Percentiles rank a stretch among this genome's conserved stretches.
Evolutionary conservation across 257 asterid genomes (phyloP).

Genomic region (Lavandula angustifolia): DNA sequence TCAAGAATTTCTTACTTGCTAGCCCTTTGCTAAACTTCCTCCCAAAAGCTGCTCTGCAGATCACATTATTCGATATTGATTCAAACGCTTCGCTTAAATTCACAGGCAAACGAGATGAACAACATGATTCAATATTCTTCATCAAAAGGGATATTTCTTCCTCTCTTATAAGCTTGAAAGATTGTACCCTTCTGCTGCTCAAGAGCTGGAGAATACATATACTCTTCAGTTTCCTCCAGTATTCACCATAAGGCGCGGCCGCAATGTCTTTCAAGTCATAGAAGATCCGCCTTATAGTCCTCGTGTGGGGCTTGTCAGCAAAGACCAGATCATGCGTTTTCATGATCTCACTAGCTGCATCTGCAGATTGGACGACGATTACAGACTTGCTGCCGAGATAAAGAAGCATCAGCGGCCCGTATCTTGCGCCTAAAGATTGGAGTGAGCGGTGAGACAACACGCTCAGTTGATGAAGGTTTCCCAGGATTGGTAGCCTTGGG

Average conservation of each 20-base stretch:
- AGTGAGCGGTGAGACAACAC: slow-evolving; percentile 43
- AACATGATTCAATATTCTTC: slow-evolving; percentile 29
- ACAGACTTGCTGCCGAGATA: slow-evolving; percentile 48
- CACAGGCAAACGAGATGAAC: slow-evolving; percentile 15
- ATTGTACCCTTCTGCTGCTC: slow-evolving; percentile 47
- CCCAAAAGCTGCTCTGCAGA: slow-evolving; percentile 54
- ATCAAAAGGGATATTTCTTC: slow-evolving; percentile 46
- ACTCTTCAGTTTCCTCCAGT: slow-evolving; percentile 50
- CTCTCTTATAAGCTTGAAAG: slow-evolving; percentile 35
- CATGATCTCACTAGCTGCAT: slow-evolving; percentile 54
- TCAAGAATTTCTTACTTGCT: slow-evolving; percentile 37
- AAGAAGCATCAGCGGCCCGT: slow-evolving; percentile 58
- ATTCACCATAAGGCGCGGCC: slow-evolving; percentile 47
- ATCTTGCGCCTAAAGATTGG: slow-evolving; percentile 37
- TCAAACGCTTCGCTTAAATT: slow-evolving; percentile 41
- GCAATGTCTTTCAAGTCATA: slow-evolving; percentile 38
- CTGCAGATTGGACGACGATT: slow-evolving; percentile 47
- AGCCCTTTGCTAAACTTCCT: slow-evolving; percentile 47
- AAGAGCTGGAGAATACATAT: slow-evolving; percentile 48
- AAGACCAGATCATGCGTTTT: slow-evolving; percentile 51
- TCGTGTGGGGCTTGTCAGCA: slow-evolving; percentile 37
- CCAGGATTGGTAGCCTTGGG: slow-evolving; percentile 51
- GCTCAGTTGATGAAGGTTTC: slow-evolving; percentile 57
- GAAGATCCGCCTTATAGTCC: slow-evolving; percentile 24
- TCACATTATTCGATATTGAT: slow-evolving; percentile 39